Conservation (phyloP, 805 yeast species). For the Lipomyces oligophaga region DNA sequence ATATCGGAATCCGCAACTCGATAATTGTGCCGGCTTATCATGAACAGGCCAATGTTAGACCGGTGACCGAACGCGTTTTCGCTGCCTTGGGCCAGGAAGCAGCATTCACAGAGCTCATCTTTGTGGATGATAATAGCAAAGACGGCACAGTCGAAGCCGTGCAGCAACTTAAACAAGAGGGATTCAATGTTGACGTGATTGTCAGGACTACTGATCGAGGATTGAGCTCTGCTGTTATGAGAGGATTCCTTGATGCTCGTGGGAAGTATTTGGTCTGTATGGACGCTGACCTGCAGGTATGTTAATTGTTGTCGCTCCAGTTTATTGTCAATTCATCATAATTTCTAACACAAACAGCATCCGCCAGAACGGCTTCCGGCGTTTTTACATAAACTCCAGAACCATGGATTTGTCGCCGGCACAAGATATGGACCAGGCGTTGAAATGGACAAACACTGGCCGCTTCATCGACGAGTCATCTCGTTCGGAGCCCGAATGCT, state of each 20-base stretch:
- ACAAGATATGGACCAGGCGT: slow-evolving; percentile 55
- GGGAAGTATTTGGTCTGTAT: slow-evolving; percentile 50
- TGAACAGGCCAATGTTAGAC: slow-evolving; percentile 48
- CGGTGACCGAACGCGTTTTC: slow-evolving; percentile 47
- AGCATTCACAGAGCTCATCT: slow-evolving; percentile 46
- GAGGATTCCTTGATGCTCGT: slow-evolving; percentile 47
- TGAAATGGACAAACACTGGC: slow-evolving; percentile 54
- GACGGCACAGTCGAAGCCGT: slow-evolving; percentile 55
- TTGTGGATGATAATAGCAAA: slow-evolving; percentile 50
- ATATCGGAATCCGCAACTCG: slow-evolving; percentile 26
- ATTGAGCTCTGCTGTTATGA: slow-evolving; percentile 48
- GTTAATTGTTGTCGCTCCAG: background rate
- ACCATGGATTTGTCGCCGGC: slow-evolving; percentile 47
- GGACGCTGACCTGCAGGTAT: slow-evolving; percentile 49
- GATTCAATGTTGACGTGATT: slow-evolving; percentile 48
- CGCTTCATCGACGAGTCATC: slow-evolving; percentile 48
- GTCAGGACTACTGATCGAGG: slow-evolving; percentile 53
- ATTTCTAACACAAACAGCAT: slow-evolving; percentile 38
- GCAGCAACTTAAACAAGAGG: slow-evolving; percentile 43
- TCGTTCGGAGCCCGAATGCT: slow-evolving; percentile 48
- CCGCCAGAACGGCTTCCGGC: slow-evolving; percentile 52
- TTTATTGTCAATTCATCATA: background rate
- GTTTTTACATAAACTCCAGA: slow-evolving; percentile 42
- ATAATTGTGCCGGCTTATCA: slow-evolving; percentile 52
- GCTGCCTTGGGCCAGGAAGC: slow-evolving; percentile 44